Conservation (phyloP, 148 eudicot genomes). For the Hydrangea macrophylla region DNA sequence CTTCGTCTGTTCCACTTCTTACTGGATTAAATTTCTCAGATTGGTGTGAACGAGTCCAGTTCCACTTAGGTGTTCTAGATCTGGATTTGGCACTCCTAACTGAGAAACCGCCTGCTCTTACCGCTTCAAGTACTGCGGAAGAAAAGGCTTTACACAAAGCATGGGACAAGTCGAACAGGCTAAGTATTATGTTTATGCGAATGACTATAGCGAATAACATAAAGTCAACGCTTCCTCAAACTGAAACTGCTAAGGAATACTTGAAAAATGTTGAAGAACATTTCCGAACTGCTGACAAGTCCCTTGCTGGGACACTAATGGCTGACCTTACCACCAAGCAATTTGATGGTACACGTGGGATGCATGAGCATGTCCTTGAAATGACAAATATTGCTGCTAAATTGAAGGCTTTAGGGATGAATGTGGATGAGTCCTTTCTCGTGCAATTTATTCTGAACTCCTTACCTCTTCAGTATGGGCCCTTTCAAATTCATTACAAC, state of each 20-base stretch:
- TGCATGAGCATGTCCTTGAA: conserved; percentile 20
- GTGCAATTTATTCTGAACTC: conserved; percentile 1
- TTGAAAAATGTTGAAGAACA: conserved; percentile 9
- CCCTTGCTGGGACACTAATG: no score
- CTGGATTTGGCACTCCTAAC: conserved; percentile 10
- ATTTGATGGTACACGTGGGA: no score
- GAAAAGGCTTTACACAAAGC: no score
- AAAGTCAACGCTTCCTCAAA: no score
- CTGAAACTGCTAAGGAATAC: conserved; percentile 10
- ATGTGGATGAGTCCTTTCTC: conserved; percentile 5
- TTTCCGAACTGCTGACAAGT: not conserved
- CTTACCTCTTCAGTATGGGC: not conserved
- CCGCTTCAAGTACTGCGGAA: no score
- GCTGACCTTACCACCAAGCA: no score
- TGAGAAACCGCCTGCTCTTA: no score
- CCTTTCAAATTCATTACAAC: conserved; percentile 8
- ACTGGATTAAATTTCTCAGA: conserved; percentile 6
- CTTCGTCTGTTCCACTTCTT: not conserved
- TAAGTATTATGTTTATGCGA: no score
- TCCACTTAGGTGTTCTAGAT: conserved; percentile 7
- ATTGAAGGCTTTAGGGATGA: conserved; percentile 16
- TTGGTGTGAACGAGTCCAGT: conserved; percentile 13
- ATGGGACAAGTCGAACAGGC: no score
- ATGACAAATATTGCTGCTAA: conserved; percentile 22
- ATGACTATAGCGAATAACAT: no score